Conservation (phyloP, 352 stramenopile species). For the Phytopythium helicoides region DNA sequence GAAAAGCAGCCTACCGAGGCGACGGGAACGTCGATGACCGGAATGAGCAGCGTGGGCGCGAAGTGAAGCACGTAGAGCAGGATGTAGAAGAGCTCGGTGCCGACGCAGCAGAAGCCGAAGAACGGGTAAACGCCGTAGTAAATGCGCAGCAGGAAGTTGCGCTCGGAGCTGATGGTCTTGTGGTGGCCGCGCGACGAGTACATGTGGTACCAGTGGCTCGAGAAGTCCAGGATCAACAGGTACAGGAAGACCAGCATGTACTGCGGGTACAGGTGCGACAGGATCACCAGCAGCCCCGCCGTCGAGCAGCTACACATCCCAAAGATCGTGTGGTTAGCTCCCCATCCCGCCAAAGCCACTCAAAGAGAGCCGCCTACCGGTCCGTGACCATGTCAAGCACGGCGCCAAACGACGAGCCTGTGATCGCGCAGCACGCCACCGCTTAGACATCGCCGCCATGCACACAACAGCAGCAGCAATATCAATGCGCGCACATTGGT, state of each 20-base stretch:
- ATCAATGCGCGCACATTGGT: constrained; percentile 84
- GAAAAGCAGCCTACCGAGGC: constrained; percentile 31
- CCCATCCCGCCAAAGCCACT: background rate
- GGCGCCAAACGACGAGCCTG: constrained; percentile 92
- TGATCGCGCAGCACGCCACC: background rate
- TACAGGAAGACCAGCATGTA: constrained; percentile 83
- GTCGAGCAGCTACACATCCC: constrained; percentile 84
- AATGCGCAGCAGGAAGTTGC: constrained; percentile 94
- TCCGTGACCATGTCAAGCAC: constrained; percentile 99
- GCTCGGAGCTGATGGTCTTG: constrained; percentile 90
- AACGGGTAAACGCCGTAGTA: constrained; percentile 93
- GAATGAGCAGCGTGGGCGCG: constrained; percentile 59
- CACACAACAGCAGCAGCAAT: too few species aligned
- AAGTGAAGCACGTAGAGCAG: constrained; percentile 90
- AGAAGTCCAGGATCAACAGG: constrained; percentile 95
- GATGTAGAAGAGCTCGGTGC: constrained; percentile 92
- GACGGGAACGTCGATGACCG: constrained; percentile 49
- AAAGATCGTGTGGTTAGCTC: background rate
- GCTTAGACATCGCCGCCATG: too few species aligned
- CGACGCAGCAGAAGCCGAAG: constrained; percentile 93
- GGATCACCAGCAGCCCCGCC: constrained; percentile 92
- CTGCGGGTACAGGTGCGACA: constrained; percentile 90
- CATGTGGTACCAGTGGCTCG: constrained; percentile 98
- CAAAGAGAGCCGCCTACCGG: constrained; percentile 33
- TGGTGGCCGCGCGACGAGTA: constrained; percentile 94